Percentiles rank a stretch among this genome's conserved stretches.
Conservation (phyloP, 2,329 filamentous ascomycete species). For the Elsinoe perseae region DNA sequence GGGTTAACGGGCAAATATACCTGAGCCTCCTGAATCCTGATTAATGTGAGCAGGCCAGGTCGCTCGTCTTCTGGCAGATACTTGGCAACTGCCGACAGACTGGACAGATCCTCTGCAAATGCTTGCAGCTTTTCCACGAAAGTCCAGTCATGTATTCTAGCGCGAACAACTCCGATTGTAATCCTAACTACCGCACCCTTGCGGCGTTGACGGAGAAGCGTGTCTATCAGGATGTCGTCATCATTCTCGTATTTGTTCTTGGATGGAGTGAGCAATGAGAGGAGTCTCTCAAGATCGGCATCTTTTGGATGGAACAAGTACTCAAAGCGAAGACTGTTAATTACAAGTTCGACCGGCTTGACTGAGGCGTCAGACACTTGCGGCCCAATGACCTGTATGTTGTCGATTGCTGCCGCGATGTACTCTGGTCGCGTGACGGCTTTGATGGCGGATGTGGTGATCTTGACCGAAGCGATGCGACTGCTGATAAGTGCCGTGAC, state of each 20-base stretch:
- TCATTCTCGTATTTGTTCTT: conserved; percentile 83
- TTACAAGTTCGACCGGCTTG: conserved; percentile 38
- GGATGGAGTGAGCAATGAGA: conserved; percentile 83
- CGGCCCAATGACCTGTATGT: conserved; percentile 64
- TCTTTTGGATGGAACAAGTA: conserved; percentile 68
- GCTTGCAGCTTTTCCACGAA: conserved; percentile 61
- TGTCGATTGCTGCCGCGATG: conserved; percentile 65
- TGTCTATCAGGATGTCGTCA: conserved; percentile 92
- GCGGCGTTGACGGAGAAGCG: conserved; percentile 72
- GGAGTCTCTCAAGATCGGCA: conserved; percentile 68
- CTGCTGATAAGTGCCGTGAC: conserved; percentile 69
- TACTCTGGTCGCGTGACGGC: conserved; percentile 66
- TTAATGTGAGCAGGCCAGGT: conserved; percentile 74
- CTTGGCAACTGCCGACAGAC: conserved; percentile 80
- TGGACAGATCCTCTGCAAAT: conserved; percentile 70
- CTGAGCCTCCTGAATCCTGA: conserved; percentile 56
- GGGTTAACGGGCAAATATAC: conserved; percentile 57
- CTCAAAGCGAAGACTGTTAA: conserved; percentile 62
- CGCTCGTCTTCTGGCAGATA: conserved; percentile 94
- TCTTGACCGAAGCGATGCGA: conserved; percentile 62
- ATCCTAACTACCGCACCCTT: conserved; percentile 77
- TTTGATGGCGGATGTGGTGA: conserved; percentile 77
- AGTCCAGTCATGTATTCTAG: conserved; percentile 54
- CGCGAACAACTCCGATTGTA: conserved; percentile 56
- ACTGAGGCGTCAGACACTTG: conserved; percentile 38